Conservation (phyloP, 495 filamentous ascomycete genomes). For the Penicillium longicatenatum region DNA sequence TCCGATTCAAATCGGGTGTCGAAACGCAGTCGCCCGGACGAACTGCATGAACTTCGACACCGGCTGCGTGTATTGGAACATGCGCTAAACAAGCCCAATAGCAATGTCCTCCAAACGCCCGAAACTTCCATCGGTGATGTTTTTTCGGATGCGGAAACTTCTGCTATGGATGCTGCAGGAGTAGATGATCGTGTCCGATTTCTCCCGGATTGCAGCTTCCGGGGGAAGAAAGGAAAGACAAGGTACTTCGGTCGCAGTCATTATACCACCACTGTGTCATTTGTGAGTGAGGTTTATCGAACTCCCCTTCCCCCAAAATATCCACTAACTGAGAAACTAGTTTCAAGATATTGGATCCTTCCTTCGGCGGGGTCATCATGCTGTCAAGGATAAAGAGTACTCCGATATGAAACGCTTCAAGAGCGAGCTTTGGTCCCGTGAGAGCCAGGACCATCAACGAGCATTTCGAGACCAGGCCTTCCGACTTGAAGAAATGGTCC, state of each 20-base stretch:
- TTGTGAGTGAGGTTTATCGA: conserved; percentile 46
- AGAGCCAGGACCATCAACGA: conserved; percentile 37
- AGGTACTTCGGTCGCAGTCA: conserved; percentile 53
- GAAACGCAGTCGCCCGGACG: conserved; percentile 33
- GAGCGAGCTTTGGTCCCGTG: conserved; percentile 33
- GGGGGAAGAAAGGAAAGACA: conserved; percentile 51
- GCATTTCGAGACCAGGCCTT: conserved; percentile 45
- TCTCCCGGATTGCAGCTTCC: conserved; percentile 40
- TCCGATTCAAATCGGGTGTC: conserved; percentile 27
- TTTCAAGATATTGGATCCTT: conserved; percentile 50
- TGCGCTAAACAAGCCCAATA: conserved; percentile 26
- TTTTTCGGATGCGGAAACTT: conserved; percentile 20
- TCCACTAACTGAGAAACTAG: conserved; percentile 32
- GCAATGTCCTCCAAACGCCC: conserved; percentile 24
- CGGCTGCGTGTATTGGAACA: conserved; percentile 35
- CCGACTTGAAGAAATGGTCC: conserved; percentile 46
- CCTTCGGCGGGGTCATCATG: conserved; percentile 39
- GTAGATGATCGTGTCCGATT: conserved; percentile 35
- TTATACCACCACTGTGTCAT: conserved; percentile 43
- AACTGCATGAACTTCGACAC: conserved; percentile 36
- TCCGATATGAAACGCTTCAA: conserved; percentile 37
- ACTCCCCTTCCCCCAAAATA: not conserved
- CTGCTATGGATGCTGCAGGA: conserved; percentile 29
- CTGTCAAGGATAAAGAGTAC: conserved; percentile 32
- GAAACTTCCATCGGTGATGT: conserved; percentile 32